Percentiles rank a stretch among this genome's conserved stretches.
Conservation (phyloP, 257 asterid species). For the Ilex aquifolium region DNA sequence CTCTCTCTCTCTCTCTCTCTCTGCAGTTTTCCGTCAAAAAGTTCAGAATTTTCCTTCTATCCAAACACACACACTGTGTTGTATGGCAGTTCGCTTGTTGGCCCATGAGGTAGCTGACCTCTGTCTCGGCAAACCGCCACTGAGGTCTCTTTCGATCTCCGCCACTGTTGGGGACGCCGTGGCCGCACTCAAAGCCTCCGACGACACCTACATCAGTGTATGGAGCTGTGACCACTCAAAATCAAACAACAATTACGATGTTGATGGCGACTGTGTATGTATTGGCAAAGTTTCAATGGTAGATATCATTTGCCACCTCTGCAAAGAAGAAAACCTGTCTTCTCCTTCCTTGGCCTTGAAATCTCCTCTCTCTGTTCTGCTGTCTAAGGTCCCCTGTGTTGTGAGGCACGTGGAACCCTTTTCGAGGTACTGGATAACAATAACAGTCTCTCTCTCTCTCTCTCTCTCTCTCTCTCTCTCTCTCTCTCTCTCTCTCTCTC, state of each 20-base stretch:
- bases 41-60: background rate
- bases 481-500: background rate
- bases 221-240: slow-evolving; percentile 71
- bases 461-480: too few relatives aligned
- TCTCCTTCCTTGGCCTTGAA: slow-evolving; percentile 57
- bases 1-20: background rate
- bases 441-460: slow-evolving; percentile 2
- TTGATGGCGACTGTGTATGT: slow-evolving; percentile 36
- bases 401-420: slow-evolving; percentile 66
- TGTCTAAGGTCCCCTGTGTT: slow-evolving; percentile 30
- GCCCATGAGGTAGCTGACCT: slow-evolving; percentile 76
- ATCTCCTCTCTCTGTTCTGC: slow-evolving; percentile 53
- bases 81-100: slow-evolving; percentile 68
- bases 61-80: background rate
- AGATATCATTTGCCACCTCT: slow-evolving; percentile 62
- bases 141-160: slow-evolving; percentile 55
- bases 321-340: slow-evolving; percentile 40
- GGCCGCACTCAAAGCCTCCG: slow-evolving; percentile 48
- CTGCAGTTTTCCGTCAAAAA: background rate
- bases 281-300: slow-evolving; percentile 80
- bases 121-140: slow-evolving; percentile 88
- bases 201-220: slow-evolving; percentile 44
- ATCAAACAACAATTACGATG: slow-evolving; percentile 1
- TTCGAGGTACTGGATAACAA: slow-evolving; percentile 40
- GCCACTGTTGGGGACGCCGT: slow-evolving; percentile 61